phyloP scores from a whole-genome alignment of 306 rosid genomes.

The Clitoria ternatea region DNA sequence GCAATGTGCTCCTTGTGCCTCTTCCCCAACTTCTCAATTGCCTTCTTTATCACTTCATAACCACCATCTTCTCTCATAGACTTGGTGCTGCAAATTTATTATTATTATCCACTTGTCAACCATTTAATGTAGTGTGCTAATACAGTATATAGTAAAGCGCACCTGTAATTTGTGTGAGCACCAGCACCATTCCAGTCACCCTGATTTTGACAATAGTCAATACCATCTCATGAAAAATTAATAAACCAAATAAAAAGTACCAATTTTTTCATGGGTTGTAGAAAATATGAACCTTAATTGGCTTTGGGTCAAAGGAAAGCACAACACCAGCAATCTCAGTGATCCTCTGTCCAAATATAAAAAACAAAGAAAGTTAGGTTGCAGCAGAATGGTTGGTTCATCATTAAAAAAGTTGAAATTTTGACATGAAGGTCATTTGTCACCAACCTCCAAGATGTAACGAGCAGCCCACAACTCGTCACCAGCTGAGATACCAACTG shows the following conservation, averaged over 20 bases:
- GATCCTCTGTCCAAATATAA: conserved; percentile 90
- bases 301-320: conserved; percentile 87
- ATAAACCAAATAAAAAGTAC: neutral
- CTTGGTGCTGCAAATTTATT: conserved; percentile 55
- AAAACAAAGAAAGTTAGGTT: conserved; percentile 18
- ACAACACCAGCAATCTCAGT: conserved; percentile 83
- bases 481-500: conserved; percentile 81
- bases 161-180: conserved; percentile 98
- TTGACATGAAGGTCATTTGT: neutral
- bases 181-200: conserved; percentile 99
- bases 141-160: neutral
- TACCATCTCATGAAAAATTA: neutral
- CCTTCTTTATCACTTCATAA: conserved; percentile 68
- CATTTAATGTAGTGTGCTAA: neutral
- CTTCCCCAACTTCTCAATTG: conserved; percentile 62
- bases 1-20: conserved; percentile 82
- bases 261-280: neutral
- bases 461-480: conserved; percentile 94
- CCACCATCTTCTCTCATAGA: conserved; percentile 78
- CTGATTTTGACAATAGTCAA: conserved; percentile 20
- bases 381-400: neutral
- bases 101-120: neutral
- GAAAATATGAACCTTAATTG: conserved; percentile 57
- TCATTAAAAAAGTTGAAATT: no score
- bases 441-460: conserved; percentile 97